phyloP scores from a whole-genome alignment of 108 stramenopile species.

The Cyclostephanos tholiformis region DNA sequence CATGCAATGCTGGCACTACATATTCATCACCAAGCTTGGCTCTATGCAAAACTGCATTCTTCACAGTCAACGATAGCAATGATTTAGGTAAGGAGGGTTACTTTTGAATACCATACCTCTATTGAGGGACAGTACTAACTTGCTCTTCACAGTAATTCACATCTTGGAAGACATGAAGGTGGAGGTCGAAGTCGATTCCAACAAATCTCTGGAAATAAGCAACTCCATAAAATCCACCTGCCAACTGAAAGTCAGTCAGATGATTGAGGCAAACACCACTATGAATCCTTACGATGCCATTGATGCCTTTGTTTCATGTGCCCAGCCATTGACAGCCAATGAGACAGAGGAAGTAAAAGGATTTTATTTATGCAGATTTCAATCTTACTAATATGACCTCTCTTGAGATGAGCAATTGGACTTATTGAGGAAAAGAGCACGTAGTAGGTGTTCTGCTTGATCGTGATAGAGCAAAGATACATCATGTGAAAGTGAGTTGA shows the following conservation, averaged over 20 bases:
- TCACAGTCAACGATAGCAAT: slow-evolving; percentile 54
- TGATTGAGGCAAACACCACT: slow-evolving; percentile 3
- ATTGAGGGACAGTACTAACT: background rate
- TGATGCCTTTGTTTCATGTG: slow-evolving; percentile 30
- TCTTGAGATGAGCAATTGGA: slow-evolving; percentile 36
- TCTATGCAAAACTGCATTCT: slow-evolving; percentile 40
- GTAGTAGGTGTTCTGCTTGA: slow-evolving; percentile 56
- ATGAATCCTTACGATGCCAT: slow-evolving; percentile 25
- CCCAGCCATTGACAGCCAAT: slow-evolving; percentile 36
- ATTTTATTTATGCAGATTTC: slow-evolving; percentile 76
- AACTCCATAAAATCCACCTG: slow-evolving; percentile 24
- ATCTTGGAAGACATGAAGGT: slow-evolving; percentile 45
- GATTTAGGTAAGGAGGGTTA: slow-evolving; percentile 39
- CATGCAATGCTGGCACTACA: slow-evolving; percentile 27
- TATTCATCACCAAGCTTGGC: slow-evolving; percentile 25
- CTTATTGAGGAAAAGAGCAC: slow-evolving; percentile 29
- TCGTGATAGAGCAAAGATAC: slow-evolving; percentile 72
- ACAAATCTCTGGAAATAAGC: slow-evolving; percentile 11
- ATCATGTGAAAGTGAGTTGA: slow-evolving; percentile 49
- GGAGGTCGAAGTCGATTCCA: slow-evolving; percentile 34
- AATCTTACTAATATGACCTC: slow-evolving; percentile 53
- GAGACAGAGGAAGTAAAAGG: slow-evolving; percentile 54
- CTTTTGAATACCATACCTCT: background rate
- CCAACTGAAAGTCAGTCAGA: slow-evolving; percentile 21
- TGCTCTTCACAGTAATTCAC: slow-evolving; percentile 33